Evolutionary conservation across 352 stramenopile species (phyloP).

Genomic region (Pythium dissimile): DNA sequence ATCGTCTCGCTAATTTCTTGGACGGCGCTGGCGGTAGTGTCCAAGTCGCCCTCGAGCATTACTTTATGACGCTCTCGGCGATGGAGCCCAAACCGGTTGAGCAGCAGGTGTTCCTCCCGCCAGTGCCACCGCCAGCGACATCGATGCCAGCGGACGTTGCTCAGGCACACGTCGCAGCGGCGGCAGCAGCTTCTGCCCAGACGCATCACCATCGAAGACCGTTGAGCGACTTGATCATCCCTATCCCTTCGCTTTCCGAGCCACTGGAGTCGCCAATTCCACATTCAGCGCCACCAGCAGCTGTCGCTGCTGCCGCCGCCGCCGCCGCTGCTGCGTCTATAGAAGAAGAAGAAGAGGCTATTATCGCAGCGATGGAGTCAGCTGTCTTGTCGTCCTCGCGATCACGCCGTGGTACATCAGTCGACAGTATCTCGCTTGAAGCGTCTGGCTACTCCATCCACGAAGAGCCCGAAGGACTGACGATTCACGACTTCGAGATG

Average conservation of each 20-base stretch:
- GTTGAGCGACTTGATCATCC: slow-evolving; percentile 66
- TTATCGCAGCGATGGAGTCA: slow-evolving; percentile 17
- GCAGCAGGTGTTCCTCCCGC: neutral
- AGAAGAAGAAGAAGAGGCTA: slow-evolving; percentile 12
- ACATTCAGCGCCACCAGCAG: neutral
- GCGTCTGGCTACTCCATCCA: slow-evolving; percentile 8
- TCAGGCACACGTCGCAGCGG: slow-evolving; percentile 13
- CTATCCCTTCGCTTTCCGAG: slow-evolving; percentile 47
- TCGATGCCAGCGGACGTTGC: neutral
- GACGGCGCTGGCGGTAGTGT: slow-evolving; percentile 80
- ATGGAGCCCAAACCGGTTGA: slow-evolving; percentile 20
- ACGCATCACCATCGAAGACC: slow-evolving; percentile 41
- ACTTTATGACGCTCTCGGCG: slow-evolving; percentile 82
- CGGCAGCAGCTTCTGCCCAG: slow-evolving; percentile 28
- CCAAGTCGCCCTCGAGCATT: slow-evolving; percentile 85
- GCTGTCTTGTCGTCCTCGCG: slow-evolving; percentile 13
- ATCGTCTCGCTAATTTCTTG: slow-evolving; percentile 67
- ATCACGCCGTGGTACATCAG: slow-evolving; percentile 12
- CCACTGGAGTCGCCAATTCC: slow-evolving; percentile 17
- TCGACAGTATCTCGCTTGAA: slow-evolving; percentile 23
- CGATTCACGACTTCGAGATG: slow-evolving; percentile 91
- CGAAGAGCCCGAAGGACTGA: slow-evolving; percentile 53
- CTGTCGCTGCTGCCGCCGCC: neutral
- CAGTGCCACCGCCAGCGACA: neutral
- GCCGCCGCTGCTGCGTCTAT: neutral